Percentiles rank a stretch among this genome's conserved stretches.
Evolutionary conservation across 176 grass and related monocot genomes (phyloP).

Genomic region (Paspalum notatum): DNA sequence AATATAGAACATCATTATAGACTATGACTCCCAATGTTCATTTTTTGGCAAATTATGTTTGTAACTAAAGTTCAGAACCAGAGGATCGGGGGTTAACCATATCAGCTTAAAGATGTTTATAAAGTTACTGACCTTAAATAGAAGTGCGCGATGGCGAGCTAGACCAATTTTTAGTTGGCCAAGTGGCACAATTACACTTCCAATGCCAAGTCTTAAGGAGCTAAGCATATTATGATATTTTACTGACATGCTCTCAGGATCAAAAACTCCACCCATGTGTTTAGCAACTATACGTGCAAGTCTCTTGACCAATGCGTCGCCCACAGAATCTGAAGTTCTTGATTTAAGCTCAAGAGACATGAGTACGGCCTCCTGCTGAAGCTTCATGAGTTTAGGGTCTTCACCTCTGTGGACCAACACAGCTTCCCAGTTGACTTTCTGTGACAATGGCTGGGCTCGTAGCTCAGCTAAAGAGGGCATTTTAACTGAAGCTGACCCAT

Average conservation of each 20-base stretch:
- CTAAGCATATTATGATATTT: slow-evolving; percentile 68
- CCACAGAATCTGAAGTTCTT: slow-evolving; percentile 59
- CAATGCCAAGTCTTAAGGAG: slow-evolving; percentile 54
- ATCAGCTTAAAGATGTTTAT: slow-evolving; percentile 23
- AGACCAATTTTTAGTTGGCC: slow-evolving; percentile 84
- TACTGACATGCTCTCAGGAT: slow-evolving; percentile 71
- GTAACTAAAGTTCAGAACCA: background rate
- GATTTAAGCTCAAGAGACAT: slow-evolving; percentile 54
- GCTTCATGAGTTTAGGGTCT: slow-evolving; percentile 79
- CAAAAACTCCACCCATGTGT: slow-evolving; percentile 87
- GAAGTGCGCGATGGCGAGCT: slow-evolving; percentile 87
- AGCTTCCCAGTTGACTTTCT: slow-evolving; percentile 76
- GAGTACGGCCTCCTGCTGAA: slow-evolving; percentile 66
- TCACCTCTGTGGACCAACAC: slow-evolving; percentile 88
- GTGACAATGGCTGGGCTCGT: slow-evolving; percentile 60
- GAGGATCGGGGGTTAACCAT: background rate
- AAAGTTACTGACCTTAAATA: slow-evolving; percentile 84
- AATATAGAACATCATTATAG: slow-evolving; percentile 28
- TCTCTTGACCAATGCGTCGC: slow-evolving; percentile 73
- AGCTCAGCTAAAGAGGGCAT: slow-evolving; percentile 86
- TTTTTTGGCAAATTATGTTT: slow-evolving; percentile 1
- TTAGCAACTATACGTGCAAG: slow-evolving; percentile 73
- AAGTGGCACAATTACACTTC: slow-evolving; percentile 77
- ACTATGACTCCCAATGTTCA: slow-evolving; percentile 15
- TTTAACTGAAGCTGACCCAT: slow-evolving; percentile 45